A percentile compares a stretch with the other conserved stretches of the same genome.
phyloP scores from a whole-genome alignment of 2,329 filamentous ascomycete genomes.

The Alternaria tenuissima region DNA sequence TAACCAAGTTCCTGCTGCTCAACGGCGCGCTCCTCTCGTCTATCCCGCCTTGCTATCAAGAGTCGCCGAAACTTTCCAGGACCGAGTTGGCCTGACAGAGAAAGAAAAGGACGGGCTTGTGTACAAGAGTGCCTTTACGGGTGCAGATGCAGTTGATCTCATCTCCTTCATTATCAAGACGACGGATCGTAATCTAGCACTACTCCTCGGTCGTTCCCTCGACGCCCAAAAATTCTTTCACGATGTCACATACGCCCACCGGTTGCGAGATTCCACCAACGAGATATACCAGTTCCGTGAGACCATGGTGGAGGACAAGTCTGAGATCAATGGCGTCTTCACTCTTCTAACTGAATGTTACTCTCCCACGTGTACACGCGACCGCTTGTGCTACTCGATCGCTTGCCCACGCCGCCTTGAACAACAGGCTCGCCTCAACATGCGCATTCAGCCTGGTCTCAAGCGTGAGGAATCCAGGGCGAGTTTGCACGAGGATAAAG shows the following conservation, averaged over 20 bases:
- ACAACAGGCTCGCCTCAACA: slow-evolving; percentile 91
- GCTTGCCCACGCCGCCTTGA: slow-evolving; percentile 92
- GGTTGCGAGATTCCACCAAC: slow-evolving; percentile 88
- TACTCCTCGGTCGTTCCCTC: slow-evolving; percentile 87
- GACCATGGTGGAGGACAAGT: slow-evolving; percentile 84
- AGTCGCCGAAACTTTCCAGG: slow-evolving; percentile 90
- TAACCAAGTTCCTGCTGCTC: slow-evolving; percentile 55
- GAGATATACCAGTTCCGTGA: slow-evolving; percentile 98
- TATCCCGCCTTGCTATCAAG: slow-evolving; percentile 94
- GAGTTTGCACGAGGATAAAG: slow-evolving; percentile 85
- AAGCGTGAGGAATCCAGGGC: slow-evolving; percentile 73
- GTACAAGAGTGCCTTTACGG: slow-evolving; percentile 97
- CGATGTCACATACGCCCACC: slow-evolving; percentile 97
- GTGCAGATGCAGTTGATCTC: slow-evolving; percentile 92
- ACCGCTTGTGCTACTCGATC: slow-evolving; percentile 97
- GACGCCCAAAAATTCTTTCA: slow-evolving; percentile 99
- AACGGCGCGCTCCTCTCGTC: slow-evolving; percentile 79
- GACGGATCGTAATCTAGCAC: slow-evolving; percentile 90
- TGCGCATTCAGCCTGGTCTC: slow-evolving; percentile 90
- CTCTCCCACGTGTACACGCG: slow-evolving; percentile 93
- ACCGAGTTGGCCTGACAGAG: slow-evolving; percentile 85
- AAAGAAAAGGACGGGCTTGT: slow-evolving; percentile 95
- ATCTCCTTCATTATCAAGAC: slow-evolving; percentile 97
- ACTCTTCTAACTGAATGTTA: slow-evolving; percentile 97
- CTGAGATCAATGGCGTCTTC: slow-evolving; percentile 93